These are phyloP conservation scores for Pythium myriotylum DNA, from an alignment of 352 stramenopile species.

Conservation along the genomic window DNA sequence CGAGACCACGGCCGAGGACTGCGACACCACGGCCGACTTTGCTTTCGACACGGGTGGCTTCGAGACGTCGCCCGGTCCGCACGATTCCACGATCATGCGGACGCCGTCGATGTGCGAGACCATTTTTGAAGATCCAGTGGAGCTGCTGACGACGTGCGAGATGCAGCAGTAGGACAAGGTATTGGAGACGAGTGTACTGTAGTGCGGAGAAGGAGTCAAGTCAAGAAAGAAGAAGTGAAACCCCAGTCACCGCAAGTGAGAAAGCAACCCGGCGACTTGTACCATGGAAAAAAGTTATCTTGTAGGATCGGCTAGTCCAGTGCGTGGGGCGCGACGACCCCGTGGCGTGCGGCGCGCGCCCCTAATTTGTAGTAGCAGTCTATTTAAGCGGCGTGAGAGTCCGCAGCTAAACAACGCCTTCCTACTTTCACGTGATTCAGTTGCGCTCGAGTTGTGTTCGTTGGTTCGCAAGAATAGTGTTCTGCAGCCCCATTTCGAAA, in stretches of 20 bases:
- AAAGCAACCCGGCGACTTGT: too few relatives aligned
- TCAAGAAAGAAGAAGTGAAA: constrained; percentile 1
- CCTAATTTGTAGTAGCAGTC: constrained; percentile 28
- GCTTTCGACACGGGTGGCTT: constrained; percentile 15
- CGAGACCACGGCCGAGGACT: constrained; percentile 52
- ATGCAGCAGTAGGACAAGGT: constrained; percentile 33
- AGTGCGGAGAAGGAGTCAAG: not conserved
- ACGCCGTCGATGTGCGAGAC: constrained; percentile 26
- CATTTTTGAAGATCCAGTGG: constrained; percentile 50
- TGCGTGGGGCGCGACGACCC: constrained; percentile 13
- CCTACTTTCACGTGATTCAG: constrained; percentile 3
- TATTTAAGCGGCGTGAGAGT: constrained; percentile 28
- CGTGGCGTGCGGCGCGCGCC: constrained; percentile 18
- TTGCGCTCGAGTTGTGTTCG: not conserved
- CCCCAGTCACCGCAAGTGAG: too few relatives aligned
- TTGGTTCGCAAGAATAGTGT: not conserved
- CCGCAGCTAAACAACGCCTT: not conserved
- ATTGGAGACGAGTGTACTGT: not conserved
- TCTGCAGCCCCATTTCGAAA: too few relatives aligned
- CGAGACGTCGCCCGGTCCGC: not conserved
- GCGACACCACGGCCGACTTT: constrained; percentile 28
- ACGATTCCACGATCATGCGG: constrained; percentile 16
- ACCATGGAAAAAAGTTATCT: constrained; percentile 8
- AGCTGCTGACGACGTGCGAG: constrained; percentile 43
- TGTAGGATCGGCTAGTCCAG: constrained; percentile 10